Percentiles rank a stretch among this genome's conserved stretches.
Conservation (phyloP, 2,329 filamentous ascomycete genomes). For the Alternaria sp. region DNA sequence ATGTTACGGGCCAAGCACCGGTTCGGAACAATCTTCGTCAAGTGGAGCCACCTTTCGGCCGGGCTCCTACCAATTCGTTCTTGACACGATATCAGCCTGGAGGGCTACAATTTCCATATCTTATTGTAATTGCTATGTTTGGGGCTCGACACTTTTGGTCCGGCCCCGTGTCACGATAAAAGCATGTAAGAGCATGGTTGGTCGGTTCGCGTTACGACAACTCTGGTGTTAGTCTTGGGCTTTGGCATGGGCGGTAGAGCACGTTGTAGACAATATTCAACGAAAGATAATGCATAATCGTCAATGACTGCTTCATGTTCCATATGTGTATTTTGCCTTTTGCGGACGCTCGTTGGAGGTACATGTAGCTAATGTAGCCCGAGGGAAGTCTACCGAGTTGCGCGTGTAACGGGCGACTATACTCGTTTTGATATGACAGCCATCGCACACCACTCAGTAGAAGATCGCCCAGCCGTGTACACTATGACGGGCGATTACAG, state of each 20-base stretch:
- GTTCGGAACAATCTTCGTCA: background rate
- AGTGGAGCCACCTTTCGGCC: constrained; percentile 8
- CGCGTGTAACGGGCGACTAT: constrained; percentile 4
- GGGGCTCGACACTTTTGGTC: constrained; percentile 12
- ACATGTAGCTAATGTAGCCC: background rate
- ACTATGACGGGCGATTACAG: background rate
- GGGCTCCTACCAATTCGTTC: constrained; percentile 7
- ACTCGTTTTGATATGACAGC: background rate
- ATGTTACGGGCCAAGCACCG: background rate
- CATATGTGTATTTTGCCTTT: background rate
- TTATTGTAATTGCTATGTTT: constrained; percentile 30
- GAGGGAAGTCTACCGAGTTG: constrained; percentile 1
- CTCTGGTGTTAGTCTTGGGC: constrained; percentile 17
- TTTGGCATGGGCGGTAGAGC: constrained; percentile 8
- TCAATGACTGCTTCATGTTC: background rate
- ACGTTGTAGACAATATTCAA: constrained; percentile 6
- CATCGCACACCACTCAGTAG: background rate
- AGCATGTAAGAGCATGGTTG: constrained; percentile 26
- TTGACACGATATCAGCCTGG: constrained; percentile 5
- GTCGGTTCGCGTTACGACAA: constrained; percentile 14
- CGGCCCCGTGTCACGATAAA: constrained; percentile 28
- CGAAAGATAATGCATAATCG: constrained; percentile 20
- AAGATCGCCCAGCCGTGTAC: background rate
- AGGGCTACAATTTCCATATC: constrained; percentile 19
- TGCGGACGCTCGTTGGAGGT: background rate